Base-by-base conservation (phyloP, 257 asterid species). In the Solanum microdontum region DNA sequence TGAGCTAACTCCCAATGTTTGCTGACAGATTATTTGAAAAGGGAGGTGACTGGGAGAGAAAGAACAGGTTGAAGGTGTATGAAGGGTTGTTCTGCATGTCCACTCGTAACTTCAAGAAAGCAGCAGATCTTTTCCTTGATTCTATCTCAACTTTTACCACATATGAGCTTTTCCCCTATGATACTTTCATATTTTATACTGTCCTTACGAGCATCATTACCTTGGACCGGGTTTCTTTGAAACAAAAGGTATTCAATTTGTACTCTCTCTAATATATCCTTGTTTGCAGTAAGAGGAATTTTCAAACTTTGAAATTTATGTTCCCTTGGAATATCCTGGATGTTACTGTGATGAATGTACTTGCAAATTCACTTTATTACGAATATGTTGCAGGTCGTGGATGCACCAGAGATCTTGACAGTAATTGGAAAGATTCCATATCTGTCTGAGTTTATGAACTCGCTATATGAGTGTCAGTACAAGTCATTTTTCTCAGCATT, bases 11-110 rank as follows among this genome's bases (percentile, higher is more conserved):
- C 40, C 85, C 40, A 79, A 72, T 82, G 87, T 28, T 51, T 66
- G 60, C 64, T 86, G 88, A 88, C 95, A 97, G 99, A 55, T 91
- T 97, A 94, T 97, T 97, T 89, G 99, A 97, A 91, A 99, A 96
- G 91, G 99, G 99, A 73, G 93, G 99, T 89, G 99, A 96, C 89
- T 96, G 99, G 99, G 99, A 96, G 91, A 94, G 99, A 77, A 96
- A 96, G 96, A 96, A 96, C 88, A 94, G 99, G 86, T 90, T 96
- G 93, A 96, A 96, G 94, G 96, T 94, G 83, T 97, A 95, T 14
- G 99, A 97, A 91, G 99, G 99, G 51, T 92, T 97, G 88, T 97
- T 90, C 88, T 97, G 98, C 92, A 95, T 97, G 99, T 93, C 99
- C 43, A 95, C 98, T 55, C 99, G 98, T 80, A 93, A 97, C 90